Evolutionary conservation across 2,329 filamentous ascomycete genomes (phyloP).

Genomic region (Ascochyta pisi): DNA sequence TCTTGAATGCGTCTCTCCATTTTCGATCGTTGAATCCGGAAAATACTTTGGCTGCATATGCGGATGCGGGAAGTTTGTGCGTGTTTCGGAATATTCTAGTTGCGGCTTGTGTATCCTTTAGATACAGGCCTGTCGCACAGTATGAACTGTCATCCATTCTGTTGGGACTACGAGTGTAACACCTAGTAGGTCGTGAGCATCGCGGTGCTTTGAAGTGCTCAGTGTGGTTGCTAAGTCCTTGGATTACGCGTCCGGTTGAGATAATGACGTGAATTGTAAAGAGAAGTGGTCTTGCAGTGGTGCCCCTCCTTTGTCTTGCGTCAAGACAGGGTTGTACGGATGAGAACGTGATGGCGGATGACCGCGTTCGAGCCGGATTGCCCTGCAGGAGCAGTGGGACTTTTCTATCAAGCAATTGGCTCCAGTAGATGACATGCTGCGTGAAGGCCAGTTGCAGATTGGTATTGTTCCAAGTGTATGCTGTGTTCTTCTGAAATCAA

Average conservation of each 20-base stretch:
- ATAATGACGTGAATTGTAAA: background rate
- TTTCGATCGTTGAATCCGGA: constrained; percentile 6
- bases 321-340: constrained; percentile 2
- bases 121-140: constrained; percentile 6
- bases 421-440: constrained; percentile 5
- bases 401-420: background rate
- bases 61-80: constrained; percentile 1
- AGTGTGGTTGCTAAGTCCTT: background rate
- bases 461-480: constrained; percentile 1
- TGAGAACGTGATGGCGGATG: background rate
- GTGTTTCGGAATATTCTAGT: constrained; percentile 22
- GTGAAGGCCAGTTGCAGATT: constrained; percentile 2
- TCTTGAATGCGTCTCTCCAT: constrained; percentile 1
- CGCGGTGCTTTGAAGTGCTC: constrained; percentile 2
- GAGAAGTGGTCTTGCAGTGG: constrained; percentile 3
- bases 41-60: constrained; percentile 16
- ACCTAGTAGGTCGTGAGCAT: background rate
- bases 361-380: constrained; percentile 4
- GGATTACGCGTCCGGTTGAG: constrained; percentile 5
- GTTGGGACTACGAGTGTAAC: constrained; percentile 1
- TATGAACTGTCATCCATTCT: constrained; percentile 7
- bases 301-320: background rate
- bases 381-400: constrained; percentile 11
- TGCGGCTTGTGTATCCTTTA: constrained; percentile 9
- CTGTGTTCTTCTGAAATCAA: background rate